Evolutionary conservation across 2,329 filamentous ascomycete species (phyloP), one percentile per base, ranked within the genome.

Genomic region (Apiospora sp.): DNA sequence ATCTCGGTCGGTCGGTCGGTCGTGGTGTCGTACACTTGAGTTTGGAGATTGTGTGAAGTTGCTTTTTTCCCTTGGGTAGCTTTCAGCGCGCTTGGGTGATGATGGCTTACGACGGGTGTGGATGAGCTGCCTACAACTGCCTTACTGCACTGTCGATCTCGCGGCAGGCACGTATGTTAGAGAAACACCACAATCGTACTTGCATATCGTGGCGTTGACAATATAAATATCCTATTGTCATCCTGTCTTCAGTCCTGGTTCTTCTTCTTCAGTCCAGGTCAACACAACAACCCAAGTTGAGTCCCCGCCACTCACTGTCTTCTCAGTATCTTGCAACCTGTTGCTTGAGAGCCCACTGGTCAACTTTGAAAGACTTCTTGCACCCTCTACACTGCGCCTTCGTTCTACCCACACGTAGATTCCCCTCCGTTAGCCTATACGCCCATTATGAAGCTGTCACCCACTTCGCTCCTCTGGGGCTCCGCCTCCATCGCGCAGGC

Each of bases 381-480:
- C 37, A 58, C 54, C 27, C 24, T 19, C 30, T 13, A n/a, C 58
- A 19, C 19, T 41, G 37, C 37, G 37, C 58, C 10, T 41, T n/a
- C 34, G 34, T 41, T n/a, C 2, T 41, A 6, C 2, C 41, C 58
- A 22, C 2, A 5, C 30, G 58, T 19, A n/a, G 10, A 51, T 27
- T 27, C n/a, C 49, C 13, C 16, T 13, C 7, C 30, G 27, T 22
- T 22, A 6, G 24, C 3, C 22, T 37, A 10, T 41, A 41, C 24
- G 19, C 19, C 61, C 67, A 74, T 22, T 14, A 78, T 77, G 76
- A 75, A 72, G 71, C 22, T 54, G 24, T 74, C 74, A 4, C 58
- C 58, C 34, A 41, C 10, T 24, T 54, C 68, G 10, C 71, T 73
- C 37, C 67, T 76, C 14, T 64, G 73, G 24, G 73, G 71, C 70